A percentile compares a stretch with the other conserved stretches of the same genome.
These are phyloP conservation scores for Torrubiellomyces zombiae DNA, from an alignment of 2,329 filamentous ascomycete genomes.

Conservation along the genomic window DNA sequence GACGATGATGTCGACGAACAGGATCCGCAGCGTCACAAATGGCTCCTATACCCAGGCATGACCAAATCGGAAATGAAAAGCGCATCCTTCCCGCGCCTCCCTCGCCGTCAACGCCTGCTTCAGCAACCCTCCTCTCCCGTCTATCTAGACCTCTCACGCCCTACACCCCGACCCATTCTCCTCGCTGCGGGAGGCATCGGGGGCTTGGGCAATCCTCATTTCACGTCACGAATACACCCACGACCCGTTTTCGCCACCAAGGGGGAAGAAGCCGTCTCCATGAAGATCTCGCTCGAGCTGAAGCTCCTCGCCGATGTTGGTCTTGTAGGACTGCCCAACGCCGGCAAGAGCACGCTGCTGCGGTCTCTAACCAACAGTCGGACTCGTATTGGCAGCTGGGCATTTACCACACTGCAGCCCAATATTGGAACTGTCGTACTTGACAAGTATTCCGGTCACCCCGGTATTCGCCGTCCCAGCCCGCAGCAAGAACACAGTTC, in stretches of 20 bases:
- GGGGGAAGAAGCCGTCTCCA: slow-evolving; percentile 61
- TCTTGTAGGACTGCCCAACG: slow-evolving; percentile 86
- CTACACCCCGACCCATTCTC: slow-evolving; percentile 69
- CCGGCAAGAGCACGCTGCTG: slow-evolving; percentile 85
- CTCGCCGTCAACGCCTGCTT: slow-evolving; percentile 34
- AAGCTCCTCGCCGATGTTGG: slow-evolving; percentile 93
- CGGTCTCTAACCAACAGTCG: slow-evolving; percentile 77
- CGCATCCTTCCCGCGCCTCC: slow-evolving; percentile 32
- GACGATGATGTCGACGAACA: slow-evolving; percentile 23
- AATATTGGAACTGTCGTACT: slow-evolving; percentile 93
- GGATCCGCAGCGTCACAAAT: slow-evolving; percentile 48
- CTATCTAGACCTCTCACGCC: slow-evolving; percentile 52
- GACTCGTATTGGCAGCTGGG: slow-evolving; percentile 83
- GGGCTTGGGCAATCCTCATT: slow-evolving; percentile 86
- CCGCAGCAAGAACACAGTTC: neutral
- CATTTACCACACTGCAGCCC: slow-evolving; percentile 86
- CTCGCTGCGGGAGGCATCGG: slow-evolving; percentile 78
- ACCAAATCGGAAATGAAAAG: slow-evolving; percentile 48
- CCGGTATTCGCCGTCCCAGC: slow-evolving; percentile 20
- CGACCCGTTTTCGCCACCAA: slow-evolving; percentile 78
- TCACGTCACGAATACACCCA: slow-evolving; percentile 56
- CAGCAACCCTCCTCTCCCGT: slow-evolving; percentile 60
- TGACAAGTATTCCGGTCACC: slow-evolving; percentile 69
- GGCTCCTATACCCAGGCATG: slow-evolving; percentile 72
- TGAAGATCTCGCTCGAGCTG: slow-evolving; percentile 75